Evolutionary conservation across 768 basidiomycete species (phyloP).

Genomic region (Leccinum pellstonianum): DNA sequence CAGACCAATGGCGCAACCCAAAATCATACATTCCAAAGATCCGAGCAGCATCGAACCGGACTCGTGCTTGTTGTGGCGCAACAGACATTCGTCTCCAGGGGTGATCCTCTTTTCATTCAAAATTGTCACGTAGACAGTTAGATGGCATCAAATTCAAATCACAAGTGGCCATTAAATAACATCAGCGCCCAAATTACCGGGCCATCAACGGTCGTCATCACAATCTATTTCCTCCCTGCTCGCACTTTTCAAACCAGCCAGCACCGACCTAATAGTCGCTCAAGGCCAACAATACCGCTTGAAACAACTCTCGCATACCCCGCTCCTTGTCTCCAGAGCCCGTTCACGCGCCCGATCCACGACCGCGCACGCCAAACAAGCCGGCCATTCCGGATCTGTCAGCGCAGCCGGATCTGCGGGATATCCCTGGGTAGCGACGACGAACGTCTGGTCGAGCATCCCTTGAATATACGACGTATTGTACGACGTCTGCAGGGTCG

Average conservation of each 20-base stretch:
- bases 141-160: no score
- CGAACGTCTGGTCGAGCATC: slow-evolving; percentile 48
- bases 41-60: no score
- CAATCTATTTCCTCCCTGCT: neutral
- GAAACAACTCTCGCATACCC: slow-evolving; percentile 33
- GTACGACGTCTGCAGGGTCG: slow-evolving; percentile 41
- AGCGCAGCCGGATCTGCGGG: slow-evolving; percentile 26
- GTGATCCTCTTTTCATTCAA: no score
- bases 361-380: slow-evolving; percentile 51
- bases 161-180: no score
- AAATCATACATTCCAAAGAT: no score
- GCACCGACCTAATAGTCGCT: neutral
- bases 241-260: neutral
- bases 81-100: no score
- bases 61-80: no score
- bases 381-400: slow-evolving; percentile 43
- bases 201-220: neutral
- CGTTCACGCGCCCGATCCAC: slow-evolving; percentile 44
- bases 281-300: slow-evolving; percentile 32
- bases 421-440: slow-evolving; percentile 44
- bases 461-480: slow-evolving; percentile 35
- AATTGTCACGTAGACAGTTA: no score
- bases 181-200: no score
- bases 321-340: slow-evolving; percentile 24
- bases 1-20: no score